Evolutionary conservation across 2,329 filamentous ascomycete genomes (phyloP).

Genomic region (Sarocladium strictum): DNA sequence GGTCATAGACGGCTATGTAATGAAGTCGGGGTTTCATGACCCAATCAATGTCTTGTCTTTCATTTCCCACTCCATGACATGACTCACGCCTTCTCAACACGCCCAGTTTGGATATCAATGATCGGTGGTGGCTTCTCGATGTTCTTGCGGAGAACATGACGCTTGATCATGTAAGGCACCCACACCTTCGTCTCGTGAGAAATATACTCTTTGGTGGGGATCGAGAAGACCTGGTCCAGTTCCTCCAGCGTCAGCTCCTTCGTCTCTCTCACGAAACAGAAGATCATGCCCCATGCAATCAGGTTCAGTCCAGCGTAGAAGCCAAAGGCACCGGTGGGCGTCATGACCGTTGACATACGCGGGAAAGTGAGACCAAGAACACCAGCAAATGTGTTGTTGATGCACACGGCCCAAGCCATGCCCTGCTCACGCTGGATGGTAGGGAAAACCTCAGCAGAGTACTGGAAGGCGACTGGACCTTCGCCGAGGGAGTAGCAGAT

Average conservation of each 20-base stretch:
- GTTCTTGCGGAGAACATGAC: constrained; percentile 27
- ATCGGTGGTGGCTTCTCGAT: constrained; percentile 26
- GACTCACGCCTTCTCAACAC: constrained; percentile 5
- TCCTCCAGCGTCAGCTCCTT: constrained; percentile 41
- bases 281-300: constrained; percentile 37
- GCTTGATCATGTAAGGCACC: constrained; percentile 31
- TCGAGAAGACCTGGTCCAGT: constrained; percentile 25
- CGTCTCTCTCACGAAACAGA: constrained; percentile 40
- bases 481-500: constrained; percentile 30
- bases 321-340: constrained; percentile 26
- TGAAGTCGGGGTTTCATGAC: not conserved
- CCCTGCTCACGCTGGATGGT: constrained; percentile 31
- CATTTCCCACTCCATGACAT: not conserved
- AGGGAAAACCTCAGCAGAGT: constrained; percentile 32
- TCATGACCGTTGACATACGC: constrained; percentile 25
- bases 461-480: constrained; percentile 31
- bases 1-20: not conserved
- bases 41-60: not conserved
- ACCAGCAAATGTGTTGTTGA: constrained; percentile 24
- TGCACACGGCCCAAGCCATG: constrained; percentile 32
- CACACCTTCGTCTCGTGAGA: constrained; percentile 23
- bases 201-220: constrained; percentile 25
- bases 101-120: constrained; percentile 14
- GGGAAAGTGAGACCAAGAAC: constrained; percentile 26
- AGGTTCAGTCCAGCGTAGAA: constrained; percentile 40